phyloP scores from a whole-genome alignment of 306 rosid genomes.

The Cicer arietinum region DNA sequence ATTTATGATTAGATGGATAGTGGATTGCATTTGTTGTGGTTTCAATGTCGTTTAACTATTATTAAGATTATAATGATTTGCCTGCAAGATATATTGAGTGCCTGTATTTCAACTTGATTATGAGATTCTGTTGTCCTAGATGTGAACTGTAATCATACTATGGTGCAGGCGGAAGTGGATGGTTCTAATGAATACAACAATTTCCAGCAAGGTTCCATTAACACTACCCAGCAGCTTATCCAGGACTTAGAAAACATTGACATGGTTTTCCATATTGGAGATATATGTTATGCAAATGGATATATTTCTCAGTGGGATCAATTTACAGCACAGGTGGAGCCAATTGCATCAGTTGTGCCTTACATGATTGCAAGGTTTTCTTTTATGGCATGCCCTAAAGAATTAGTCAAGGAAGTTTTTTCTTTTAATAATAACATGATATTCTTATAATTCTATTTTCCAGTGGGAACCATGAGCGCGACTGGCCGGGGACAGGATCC shows the following conservation, averaged over 20 bases:
- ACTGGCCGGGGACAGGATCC: constrained; percentile 91
- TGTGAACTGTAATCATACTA: no score
- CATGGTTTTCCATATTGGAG: constrained; percentile 89
- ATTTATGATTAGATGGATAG: neutral
- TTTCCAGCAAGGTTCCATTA: constrained; percentile 79
- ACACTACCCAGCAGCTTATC: constrained; percentile 74
- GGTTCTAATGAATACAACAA: constrained; percentile 91
- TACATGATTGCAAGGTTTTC: constrained; percentile 91
- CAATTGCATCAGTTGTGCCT: constrained; percentile 80
- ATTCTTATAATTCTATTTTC: constrained; percentile 9
- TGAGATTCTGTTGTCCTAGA: constrained; percentile 22
- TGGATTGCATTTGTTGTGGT: constrained; percentile 1
- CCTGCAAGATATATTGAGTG: neutral
- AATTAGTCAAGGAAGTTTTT: constrained; percentile 22
- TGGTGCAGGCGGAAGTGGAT: constrained; percentile 78
- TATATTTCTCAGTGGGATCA: constrained; percentile 96
- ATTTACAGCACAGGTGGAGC: constrained; percentile 87
- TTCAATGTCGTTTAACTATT: neutral
- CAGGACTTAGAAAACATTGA: constrained; percentile 73
- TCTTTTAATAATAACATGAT: neutral
- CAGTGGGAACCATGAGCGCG: constrained; percentile 96
- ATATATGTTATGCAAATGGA: constrained; percentile 86
- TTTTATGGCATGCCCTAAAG: constrained; percentile 1
- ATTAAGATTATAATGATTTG: neutral
- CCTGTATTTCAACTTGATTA: constrained; percentile 1